Conservation (phyloP, 805 yeast species). For the Metschnikowia reukaufii region DNA sequence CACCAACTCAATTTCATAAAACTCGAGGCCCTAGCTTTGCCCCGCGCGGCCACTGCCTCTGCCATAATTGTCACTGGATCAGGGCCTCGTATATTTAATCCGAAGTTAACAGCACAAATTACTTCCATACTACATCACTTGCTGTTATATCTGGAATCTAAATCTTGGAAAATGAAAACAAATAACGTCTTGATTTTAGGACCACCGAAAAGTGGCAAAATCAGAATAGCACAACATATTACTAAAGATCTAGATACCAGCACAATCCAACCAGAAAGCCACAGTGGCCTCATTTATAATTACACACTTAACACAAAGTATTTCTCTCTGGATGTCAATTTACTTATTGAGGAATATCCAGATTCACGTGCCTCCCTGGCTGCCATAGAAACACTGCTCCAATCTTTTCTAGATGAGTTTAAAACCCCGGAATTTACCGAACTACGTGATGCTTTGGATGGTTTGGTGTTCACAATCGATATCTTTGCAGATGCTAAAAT, state of each 20-base stretch:
- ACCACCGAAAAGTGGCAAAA: slow-evolving; percentile 42
- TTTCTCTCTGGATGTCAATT: slow-evolving; percentile 28
- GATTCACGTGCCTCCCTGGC: slow-evolving; percentile 18
- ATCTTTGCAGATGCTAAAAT: slow-evolving; percentile 23
- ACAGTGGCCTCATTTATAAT: slow-evolving; percentile 34
- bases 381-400: slow-evolving; percentile 13
- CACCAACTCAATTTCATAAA: no score
- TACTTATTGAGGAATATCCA: slow-evolving; percentile 41
- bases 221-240: slow-evolving; percentile 29
- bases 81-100: no score
- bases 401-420: slow-evolving; percentile 44
- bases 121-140: not conserved
- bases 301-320: slow-evolving; percentile 32
- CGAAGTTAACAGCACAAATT: no score
- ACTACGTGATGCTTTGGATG: slow-evolving; percentile 47
- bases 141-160: no score
- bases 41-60: no score
- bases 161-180: slow-evolving; percentile 7
- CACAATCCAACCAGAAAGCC: slow-evolving; percentile 33
- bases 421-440: slow-evolving; percentile 37
- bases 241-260: slow-evolving; percentile 30
- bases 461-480: slow-evolving; percentile 44
- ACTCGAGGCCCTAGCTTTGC: no score
- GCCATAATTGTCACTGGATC: no score
- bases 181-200: slow-evolving; percentile 50